Evolutionary conservation across 257 asterid species (phyloP).

Genomic region (Osmanthus fragrans): DNA sequence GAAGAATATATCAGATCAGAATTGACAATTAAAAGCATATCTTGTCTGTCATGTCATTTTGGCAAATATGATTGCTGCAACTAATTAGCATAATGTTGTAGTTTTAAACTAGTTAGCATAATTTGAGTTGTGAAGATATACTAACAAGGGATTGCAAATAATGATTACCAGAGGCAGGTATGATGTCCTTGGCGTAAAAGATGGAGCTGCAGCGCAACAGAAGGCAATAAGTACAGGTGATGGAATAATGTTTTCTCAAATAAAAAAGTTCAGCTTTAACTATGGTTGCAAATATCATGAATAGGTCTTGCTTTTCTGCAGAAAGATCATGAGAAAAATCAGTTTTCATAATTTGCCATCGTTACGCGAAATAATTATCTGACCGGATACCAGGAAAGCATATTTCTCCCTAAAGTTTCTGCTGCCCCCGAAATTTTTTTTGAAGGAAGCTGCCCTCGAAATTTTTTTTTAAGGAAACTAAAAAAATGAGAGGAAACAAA

Average conservation of each 20-base stretch:
- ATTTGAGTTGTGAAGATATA: conserved; percentile 10
- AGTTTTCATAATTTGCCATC: not conserved
- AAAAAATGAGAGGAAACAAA: too few relatives aligned
- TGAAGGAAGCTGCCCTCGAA: too few relatives aligned
- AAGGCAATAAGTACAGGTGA: not conserved
- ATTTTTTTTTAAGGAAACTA: too few relatives aligned
- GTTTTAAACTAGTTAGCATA: conserved; percentile 6
- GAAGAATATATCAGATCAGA: not conserved
- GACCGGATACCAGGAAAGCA: not conserved
- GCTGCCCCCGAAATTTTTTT: too few relatives aligned
- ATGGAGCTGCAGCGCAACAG: conserved; percentile 40
- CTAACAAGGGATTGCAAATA: conserved; percentile 36
- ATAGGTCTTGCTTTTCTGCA: not conserved
- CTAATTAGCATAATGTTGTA: conserved; percentile 1
- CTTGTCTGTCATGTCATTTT: not conserved
- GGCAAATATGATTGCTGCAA: conserved; percentile 10
- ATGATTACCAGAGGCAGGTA: conserved; percentile 30
- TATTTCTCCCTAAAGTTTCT: not conserved
- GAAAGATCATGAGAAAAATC: not conserved
- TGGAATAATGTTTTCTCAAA: conserved; percentile 3
- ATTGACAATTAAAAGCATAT: too few relatives aligned
- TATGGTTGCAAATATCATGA: not conserved
- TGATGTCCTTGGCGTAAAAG: conserved; percentile 34
- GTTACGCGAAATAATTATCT: not conserved
- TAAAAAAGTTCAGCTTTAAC: not conserved